These are phyloP conservation scores for Singerocomus inundabilis DNA, from an alignment of 1,284 basidiomycete genomes.

Conservation along the genomic window DNA sequence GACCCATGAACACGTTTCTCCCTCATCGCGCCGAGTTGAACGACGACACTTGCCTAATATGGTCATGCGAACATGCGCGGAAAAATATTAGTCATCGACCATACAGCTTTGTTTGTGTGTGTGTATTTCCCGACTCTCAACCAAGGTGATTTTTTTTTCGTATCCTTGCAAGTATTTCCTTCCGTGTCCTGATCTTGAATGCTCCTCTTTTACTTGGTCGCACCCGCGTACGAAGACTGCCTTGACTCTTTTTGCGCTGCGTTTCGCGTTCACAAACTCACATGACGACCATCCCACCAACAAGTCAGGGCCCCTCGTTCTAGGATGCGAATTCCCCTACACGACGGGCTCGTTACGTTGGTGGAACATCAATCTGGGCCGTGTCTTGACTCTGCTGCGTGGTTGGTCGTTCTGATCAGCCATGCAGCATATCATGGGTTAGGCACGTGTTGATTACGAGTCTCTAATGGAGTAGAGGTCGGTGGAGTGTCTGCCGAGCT, in stretches of 20 bases:
- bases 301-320: constrained; percentile 50
- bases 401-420: constrained; percentile 50
- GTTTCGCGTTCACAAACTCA: too few species aligned
- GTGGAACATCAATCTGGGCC: constrained; percentile 47
- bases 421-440: constrained; percentile 40
- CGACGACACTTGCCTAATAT: constrained; percentile 23
- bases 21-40: constrained; percentile 13
- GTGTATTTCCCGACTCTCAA: too few species aligned
- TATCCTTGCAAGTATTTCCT: background rate
- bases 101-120: too few species aligned
- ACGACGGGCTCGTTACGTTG: constrained; percentile 54
- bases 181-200: too few species aligned
- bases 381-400: constrained; percentile 38
- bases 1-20: too few species aligned
- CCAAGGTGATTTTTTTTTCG: background rate
- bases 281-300: constrained; percentile 48
- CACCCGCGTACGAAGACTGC: too few species aligned
- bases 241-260: too few species aligned
- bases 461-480: constrained; percentile 59
- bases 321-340: constrained; percentile 21
- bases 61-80: constrained; percentile 6
- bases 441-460: constrained; percentile 33
- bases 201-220: too few species aligned
- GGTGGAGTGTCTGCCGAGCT: constrained; percentile 37
- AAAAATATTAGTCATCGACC: constrained; percentile 24